Evolutionary conservation across 2,329 filamentous ascomycete genomes (phyloP).

Genomic region (Ascomycota sp.): DNA sequence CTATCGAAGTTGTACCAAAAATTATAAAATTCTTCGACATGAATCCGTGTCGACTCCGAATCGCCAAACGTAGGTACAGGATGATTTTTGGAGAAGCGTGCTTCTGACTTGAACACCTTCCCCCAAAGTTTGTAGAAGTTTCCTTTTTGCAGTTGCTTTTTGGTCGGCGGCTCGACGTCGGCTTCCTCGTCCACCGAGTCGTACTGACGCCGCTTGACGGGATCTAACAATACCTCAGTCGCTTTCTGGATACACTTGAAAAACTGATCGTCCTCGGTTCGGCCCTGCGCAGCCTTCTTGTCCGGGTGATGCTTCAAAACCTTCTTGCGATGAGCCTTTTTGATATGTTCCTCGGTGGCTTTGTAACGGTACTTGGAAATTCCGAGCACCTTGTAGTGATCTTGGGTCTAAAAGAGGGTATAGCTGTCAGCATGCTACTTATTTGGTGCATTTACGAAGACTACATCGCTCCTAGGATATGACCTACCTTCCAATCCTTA

Average conservation of each 20-base stretch:
- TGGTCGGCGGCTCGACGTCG: conserved; percentile 74
- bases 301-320: conserved; percentile 96
- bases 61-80: conserved; percentile 74
- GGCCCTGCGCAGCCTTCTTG: conserved; percentile 84
- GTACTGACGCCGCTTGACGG: conserved; percentile 77
- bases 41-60: conserved; percentile 63
- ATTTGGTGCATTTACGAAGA: too few species aligned
- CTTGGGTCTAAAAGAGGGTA: conserved; percentile 42
- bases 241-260: conserved; percentile 99
- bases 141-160: conserved; percentile 69
- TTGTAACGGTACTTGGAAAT: conserved; percentile 77
- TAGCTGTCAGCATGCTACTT: not conserved
- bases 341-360: conserved; percentile 95
- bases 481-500: conserved; percentile 91
- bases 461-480: too few species aligned
- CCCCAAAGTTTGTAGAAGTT: conserved; percentile 94
- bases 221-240: conserved; percentile 79
- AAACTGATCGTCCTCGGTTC: conserved; percentile 83
- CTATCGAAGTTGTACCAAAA: conserved; percentile 99
- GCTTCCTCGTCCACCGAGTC: conserved; percentile 91
- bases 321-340: conserved; percentile 97
- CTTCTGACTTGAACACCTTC: conserved; percentile 75
- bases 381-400: conserved; percentile 92
- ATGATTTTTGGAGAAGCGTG: conserved; percentile 73
- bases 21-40: conserved; percentile 94